These are phyloP conservation scores for Coprinopsis sp. DNA, from an alignment of 768 basidiomycete species.

Conservation along the genomic window DNA sequence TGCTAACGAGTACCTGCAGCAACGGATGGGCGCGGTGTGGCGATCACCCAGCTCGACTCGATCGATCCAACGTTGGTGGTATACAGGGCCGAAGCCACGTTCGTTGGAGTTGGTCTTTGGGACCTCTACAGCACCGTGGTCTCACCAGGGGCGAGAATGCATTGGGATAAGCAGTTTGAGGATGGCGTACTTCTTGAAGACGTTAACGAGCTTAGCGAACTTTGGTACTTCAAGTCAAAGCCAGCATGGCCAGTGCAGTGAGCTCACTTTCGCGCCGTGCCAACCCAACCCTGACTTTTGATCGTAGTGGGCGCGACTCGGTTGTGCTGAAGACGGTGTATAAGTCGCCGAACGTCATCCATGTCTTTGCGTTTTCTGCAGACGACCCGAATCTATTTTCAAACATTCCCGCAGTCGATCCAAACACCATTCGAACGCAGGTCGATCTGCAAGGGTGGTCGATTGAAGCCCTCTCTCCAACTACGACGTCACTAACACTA, in stretches of 20 bases:
- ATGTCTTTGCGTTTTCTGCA: constrained; percentile 92
- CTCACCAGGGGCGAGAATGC: constrained; percentile 75
- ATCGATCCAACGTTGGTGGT: constrained; percentile 97
- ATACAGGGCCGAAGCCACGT: constrained; percentile 94
- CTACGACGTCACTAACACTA: constrained; percentile 87
- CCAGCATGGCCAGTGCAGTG: constrained; percentile 93
- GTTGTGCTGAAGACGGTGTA: constrained; percentile 94
- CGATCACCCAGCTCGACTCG: constrained; percentile 91
- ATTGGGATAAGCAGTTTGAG: constrained; percentile 90
- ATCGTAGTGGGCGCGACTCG: constrained; percentile 75
- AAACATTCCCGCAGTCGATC: constrained; percentile 58
- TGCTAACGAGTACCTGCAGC: constrained; percentile 34
- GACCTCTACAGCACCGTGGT: constrained; percentile 85
- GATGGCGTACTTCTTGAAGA: constrained; percentile 85
- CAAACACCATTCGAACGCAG: constrained; percentile 84
- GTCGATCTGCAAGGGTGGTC: constrained; percentile 99
- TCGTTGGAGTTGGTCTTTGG: constrained; percentile 94
- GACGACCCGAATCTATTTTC: constrained; percentile 88
- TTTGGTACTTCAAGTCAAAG: constrained; percentile 91
- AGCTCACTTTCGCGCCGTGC: no score
- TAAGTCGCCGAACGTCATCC: constrained; percentile 92
- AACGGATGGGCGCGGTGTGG: constrained; percentile 85
- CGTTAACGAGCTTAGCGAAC: constrained; percentile 82
- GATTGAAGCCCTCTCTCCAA: constrained; percentile 92
- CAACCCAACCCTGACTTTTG: constrained; percentile 3